Conservation (phyloP, 1,284 basidiomycete genomes). For the Ustilago curta region DNA sequence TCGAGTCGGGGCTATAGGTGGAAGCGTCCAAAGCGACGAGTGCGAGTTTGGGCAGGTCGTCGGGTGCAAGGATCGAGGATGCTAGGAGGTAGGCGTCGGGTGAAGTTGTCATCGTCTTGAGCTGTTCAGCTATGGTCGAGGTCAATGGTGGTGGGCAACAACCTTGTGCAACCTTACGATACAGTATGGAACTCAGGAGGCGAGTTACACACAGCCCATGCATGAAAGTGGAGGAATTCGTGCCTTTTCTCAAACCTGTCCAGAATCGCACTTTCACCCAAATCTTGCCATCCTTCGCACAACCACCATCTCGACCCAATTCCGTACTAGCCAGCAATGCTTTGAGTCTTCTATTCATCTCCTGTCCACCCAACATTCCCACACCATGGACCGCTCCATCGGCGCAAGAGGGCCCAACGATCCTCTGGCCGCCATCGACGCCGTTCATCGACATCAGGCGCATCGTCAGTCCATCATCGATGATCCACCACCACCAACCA, state of each 20-base stretch:
- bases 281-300: too few relatives aligned
- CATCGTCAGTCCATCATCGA: background rate
- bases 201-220: too few relatives aligned
- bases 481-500: constrained; percentile 1
- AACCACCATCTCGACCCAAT: background rate
- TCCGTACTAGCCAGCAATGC: background rate
- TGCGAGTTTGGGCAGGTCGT: constrained; percentile 52
- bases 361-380: background rate
- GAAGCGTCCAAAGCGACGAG: constrained; percentile 36
- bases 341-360: too few relatives aligned
- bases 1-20: background rate
- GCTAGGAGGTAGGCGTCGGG: constrained; percentile 49
- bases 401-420: constrained; percentile 12
- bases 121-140: too few relatives aligned
- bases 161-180: too few relatives aligned
- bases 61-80: constrained; percentile 39
- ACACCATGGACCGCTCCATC: constrained; percentile 21
- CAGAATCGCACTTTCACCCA: too few relatives aligned
- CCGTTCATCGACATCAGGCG: constrained; percentile 31
- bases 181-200: too few relatives aligned
- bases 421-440: constrained; percentile 29
- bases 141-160: background rate
- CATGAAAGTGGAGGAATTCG: too few relatives aligned
- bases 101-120: constrained; percentile 17
- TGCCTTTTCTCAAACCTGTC: too few relatives aligned